phyloP scores from a whole-genome alignment of 2,329 filamentous ascomycete genomes.

The Metarhizium brunneum region DNA sequence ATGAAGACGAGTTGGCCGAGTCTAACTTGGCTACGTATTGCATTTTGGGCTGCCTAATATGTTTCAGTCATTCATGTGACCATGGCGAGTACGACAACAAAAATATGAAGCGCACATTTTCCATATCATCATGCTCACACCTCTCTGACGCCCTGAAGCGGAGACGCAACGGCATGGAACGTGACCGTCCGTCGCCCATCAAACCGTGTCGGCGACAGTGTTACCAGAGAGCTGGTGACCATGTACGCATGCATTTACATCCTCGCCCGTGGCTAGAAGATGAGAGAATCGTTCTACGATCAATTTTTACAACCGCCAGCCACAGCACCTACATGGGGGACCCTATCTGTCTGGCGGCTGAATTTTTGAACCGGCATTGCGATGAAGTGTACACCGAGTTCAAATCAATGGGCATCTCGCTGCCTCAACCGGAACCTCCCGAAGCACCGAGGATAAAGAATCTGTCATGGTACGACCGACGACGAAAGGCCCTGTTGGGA shows the following conservation, averaged over 20 bases:
- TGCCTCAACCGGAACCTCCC: constrained; percentile 14
- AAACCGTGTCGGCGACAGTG: constrained; percentile 32
- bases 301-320: constrained; percentile 33
- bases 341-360: constrained; percentile 39
- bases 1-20: constrained; percentile 31
- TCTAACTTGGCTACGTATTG: constrained; percentile 44
- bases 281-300: constrained; percentile 38
- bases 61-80: constrained; percentile 51
- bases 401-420: constrained; percentile 13
- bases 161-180: constrained; percentile 11
- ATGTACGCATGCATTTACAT: constrained; percentile 4
- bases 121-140: constrained; percentile 26
- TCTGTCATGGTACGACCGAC: constrained; percentile 47
- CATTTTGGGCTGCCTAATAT: constrained; percentile 48
- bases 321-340: constrained; percentile 30
- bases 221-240: constrained; percentile 20
- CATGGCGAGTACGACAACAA: constrained; percentile 50
- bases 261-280: constrained; percentile 35
- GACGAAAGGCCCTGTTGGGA: constrained; percentile 41
- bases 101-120: constrained; percentile 43
- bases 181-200: constrained; percentile 7
- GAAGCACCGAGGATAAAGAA: constrained; percentile 31
- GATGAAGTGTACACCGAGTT: constrained; percentile 36
- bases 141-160: constrained; percentile 23
- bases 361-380: constrained; percentile 41